Conservation (phyloP, 2,329 filamentous ascomycete genomes). For the Ascochyta viciae-villosae region DNA sequence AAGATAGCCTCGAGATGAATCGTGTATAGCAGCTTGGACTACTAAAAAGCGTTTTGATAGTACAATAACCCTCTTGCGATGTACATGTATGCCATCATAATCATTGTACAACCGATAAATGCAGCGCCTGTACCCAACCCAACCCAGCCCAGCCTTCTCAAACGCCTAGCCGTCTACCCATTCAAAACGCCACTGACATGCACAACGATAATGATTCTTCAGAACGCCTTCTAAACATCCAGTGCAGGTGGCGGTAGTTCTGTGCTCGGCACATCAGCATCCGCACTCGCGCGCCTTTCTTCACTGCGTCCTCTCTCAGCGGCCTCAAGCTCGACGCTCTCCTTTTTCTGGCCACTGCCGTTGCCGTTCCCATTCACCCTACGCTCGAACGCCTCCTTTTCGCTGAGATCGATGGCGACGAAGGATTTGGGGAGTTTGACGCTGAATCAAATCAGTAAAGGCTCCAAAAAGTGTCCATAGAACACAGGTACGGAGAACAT, state of each 20-base stretch:
- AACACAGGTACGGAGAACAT: slow-evolving; percentile 49
- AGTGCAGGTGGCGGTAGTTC: slow-evolving; percentile 5
- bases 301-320: slow-evolving; percentile 29
- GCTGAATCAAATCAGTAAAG: slow-evolving; percentile 27
- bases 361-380: slow-evolving; percentile 23
- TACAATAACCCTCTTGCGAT: no score
- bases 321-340: neutral
- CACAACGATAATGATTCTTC: neutral
- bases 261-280: neutral
- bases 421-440: slow-evolving; percentile 61
- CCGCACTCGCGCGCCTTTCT: slow-evolving; percentile 18
- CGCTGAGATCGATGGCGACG: slow-evolving; percentile 58
- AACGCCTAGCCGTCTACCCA: neutral
- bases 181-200: neutral
- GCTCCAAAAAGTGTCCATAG: neutral
- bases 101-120: no score
- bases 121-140: no score
- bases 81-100: no score
- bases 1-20: no score
- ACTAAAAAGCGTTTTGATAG: no score
- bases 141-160: no score
- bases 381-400: slow-evolving; percentile 55
- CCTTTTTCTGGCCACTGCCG: slow-evolving; percentile 27
- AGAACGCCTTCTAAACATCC: neutral
- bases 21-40: no score